Evolutionary conservation across 176 grass and related monocot genomes (phyloP).

Genomic region (Pontederia crassipes): DNA sequence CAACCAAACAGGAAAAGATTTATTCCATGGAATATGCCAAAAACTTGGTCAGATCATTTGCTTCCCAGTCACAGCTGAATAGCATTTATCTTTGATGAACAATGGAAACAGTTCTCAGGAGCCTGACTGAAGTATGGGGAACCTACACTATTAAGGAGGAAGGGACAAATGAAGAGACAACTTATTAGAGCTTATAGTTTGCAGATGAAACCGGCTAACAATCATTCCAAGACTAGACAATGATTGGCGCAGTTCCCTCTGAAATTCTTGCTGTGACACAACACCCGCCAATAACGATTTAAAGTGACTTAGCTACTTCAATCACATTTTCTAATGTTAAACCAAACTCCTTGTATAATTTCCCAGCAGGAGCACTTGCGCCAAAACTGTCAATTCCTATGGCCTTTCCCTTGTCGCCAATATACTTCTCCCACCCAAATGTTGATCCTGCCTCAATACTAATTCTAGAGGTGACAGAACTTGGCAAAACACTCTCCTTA

Average conservation of each 20-base stretch:
- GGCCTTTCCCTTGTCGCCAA: slow-evolving; percentile 64
- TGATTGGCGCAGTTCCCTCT: too few relatives aligned
- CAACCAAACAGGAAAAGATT: too few relatives aligned
- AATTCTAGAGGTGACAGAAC: slow-evolving; percentile 54
- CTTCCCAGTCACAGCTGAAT: too few relatives aligned
- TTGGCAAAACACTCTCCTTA: slow-evolving; percentile 87
- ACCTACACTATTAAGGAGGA: too few relatives aligned
- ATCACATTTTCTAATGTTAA: slow-evolving; percentile 62
- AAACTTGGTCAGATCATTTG: too few relatives aligned
- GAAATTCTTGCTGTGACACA: background rate
- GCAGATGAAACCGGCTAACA: too few relatives aligned
- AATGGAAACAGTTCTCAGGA: too few relatives aligned
- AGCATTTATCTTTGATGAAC: too few relatives aligned
- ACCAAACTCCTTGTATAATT: slow-evolving; percentile 82
- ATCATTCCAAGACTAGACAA: too few relatives aligned
- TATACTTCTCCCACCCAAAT: slow-evolving; percentile 73
- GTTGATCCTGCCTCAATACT: slow-evolving; percentile 86
- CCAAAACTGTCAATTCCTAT: slow-evolving; percentile 93
- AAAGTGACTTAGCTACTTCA: slow-evolving; percentile 69
- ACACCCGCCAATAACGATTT: slow-evolving; percentile 18
- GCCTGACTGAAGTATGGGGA: background rate
- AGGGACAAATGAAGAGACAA: too few relatives aligned
- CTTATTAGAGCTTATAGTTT: too few relatives aligned
- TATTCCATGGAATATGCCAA: too few relatives aligned
- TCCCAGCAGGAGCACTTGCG: slow-evolving; percentile 83